A percentile compares a stretch with the other conserved stretches of the same genome.
Evolutionary conservation across 2,329 filamentous ascomycete species (phyloP).

Genomic region (Clathrospora elynae): DNA sequence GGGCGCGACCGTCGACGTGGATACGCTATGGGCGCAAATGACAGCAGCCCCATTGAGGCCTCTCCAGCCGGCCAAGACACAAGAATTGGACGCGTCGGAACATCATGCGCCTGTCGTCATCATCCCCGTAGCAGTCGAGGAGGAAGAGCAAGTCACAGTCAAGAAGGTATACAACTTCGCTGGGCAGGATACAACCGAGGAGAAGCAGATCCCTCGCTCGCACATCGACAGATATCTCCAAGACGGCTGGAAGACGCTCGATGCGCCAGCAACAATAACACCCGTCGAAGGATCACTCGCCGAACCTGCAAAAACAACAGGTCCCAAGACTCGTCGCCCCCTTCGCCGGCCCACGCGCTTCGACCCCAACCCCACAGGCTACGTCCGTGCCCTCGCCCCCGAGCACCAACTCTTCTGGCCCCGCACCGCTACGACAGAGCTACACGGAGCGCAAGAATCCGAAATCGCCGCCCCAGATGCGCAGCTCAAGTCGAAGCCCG

Average conservation of each 20-base stretch:
- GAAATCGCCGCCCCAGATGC: slow-evolving; percentile 17
- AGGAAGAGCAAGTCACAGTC: slow-evolving; percentile 60
- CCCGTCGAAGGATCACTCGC: slow-evolving; percentile 4
- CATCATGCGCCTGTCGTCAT: slow-evolving; percentile 15
- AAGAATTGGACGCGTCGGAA: slow-evolving; percentile 13
- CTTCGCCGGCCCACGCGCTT: slow-evolving; percentile 55
- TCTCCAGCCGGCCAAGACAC: slow-evolving; percentile 23
- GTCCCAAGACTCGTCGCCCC: slow-evolving; percentile 35
- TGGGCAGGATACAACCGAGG: slow-evolving; percentile 72
- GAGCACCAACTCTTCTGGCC: slow-evolving; percentile 52
- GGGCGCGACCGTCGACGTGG: slow-evolving; percentile 72
- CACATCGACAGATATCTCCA: slow-evolving; percentile 35
- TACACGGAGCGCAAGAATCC: slow-evolving; percentile 18
- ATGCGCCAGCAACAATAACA: slow-evolving; percentile 14
- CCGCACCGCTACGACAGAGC: slow-evolving; percentile 23
- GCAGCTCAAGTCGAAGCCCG: slow-evolving; percentile 31
- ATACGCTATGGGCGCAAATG: slow-evolving; percentile 73
- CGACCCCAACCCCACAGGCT: slow-evolving; percentile 56
- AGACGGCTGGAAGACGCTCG: slow-evolving; percentile 39
- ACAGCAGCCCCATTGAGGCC: slow-evolving; percentile 52
- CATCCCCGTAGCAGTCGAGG: slow-evolving; percentile 21
- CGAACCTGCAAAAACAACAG: slow-evolving; percentile 9
- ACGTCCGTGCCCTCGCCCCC: slow-evolving; percentile 53
- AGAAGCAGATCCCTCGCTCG: slow-evolving; percentile 65
- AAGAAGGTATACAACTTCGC: slow-evolving; percentile 77